phyloP scores from a whole-genome alignment of 305 asterid genomes.

The Fraxinus xanthoxyloides region DNA sequence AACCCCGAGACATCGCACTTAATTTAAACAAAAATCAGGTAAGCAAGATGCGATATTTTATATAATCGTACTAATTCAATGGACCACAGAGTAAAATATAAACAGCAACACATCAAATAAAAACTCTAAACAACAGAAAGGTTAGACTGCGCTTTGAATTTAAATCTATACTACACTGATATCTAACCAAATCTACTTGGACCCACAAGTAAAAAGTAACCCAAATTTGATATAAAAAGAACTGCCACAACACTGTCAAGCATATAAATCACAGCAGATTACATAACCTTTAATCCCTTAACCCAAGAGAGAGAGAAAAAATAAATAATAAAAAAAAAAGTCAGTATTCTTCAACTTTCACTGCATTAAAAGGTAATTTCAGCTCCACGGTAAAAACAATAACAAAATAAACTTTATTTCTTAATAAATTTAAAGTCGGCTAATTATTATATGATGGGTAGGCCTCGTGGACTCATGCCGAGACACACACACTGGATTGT shows the following conservation, averaged over 20 bases:
- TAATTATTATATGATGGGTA: no score
- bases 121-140: neutral
- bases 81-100: neutral
- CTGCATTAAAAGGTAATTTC: neutral
- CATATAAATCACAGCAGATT: slow-evolving; percentile 26
- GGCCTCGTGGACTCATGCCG: neutral
- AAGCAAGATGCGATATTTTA: neutral
- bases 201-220: slow-evolving; percentile 15
- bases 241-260: slow-evolving; percentile 14
- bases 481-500: slow-evolving; percentile 29
- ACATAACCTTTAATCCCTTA: slow-evolving; percentile 14
- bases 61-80: neutral
- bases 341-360: neutral
- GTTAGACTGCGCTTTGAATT: neutral
- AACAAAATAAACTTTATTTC: no score
- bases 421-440: neutral
- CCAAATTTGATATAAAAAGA: neutral
- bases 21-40: neutral
- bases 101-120: neutral
- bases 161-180: neutral
- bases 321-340: neutral
- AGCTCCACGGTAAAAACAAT: neutral
- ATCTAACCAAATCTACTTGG: slow-evolving; percentile 17
- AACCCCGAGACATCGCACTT: slow-evolving; percentile 8
- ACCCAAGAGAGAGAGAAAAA: neutral